These are phyloP conservation scores for Epichloe glyceriae DNA, from an alignment of 2,329 filamentous ascomycete species.

Conservation along the genomic window DNA sequence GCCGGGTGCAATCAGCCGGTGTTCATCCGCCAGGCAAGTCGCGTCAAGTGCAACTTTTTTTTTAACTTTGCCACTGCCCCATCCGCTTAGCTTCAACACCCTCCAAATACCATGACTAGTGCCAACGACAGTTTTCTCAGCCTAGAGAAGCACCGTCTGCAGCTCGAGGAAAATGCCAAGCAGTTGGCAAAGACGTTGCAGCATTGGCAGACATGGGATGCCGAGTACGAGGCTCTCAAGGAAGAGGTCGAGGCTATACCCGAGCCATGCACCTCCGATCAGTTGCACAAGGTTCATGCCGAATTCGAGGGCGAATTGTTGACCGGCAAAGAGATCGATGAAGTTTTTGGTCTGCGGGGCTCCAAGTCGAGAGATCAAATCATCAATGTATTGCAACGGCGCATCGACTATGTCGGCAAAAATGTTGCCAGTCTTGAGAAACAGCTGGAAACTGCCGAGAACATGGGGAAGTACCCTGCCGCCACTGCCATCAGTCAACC, in stretches of 20 bases:
- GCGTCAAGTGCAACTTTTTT: background rate
- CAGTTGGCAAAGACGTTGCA: constrained; percentile 62
- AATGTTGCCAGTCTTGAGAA: constrained; percentile 67
- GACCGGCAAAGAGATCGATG: constrained; percentile 40
- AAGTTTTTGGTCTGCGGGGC: constrained; percentile 26
- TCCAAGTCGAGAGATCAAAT: constrained; percentile 30
- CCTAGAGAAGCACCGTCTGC: constrained; percentile 61
- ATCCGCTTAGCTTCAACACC: background rate
- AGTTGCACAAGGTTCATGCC: constrained; percentile 44
- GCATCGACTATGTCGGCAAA: constrained; percentile 79
- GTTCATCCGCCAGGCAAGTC: constrained; percentile 10
- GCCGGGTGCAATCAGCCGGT: constrained; percentile 11
- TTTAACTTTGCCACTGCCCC: background rate
- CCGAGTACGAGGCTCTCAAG: constrained; percentile 80
- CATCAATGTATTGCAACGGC: constrained; percentile 49
- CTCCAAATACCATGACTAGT: constrained; percentile 21
- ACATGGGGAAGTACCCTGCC: constrained; percentile 45
- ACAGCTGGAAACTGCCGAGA: constrained; percentile 55
- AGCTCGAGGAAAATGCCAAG: constrained; percentile 60
- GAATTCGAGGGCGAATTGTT: constrained; percentile 52
- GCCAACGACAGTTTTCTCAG: constrained; percentile 43
- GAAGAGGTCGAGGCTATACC: constrained; percentile 57
- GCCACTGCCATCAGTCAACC: constrained; percentile 47
- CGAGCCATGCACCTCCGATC: constrained; percentile 28
- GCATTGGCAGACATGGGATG: constrained; percentile 84